phyloP scores from a whole-genome alignment of 805 yeast genomes.

The Cyberlindnera saturnus region DNA sequence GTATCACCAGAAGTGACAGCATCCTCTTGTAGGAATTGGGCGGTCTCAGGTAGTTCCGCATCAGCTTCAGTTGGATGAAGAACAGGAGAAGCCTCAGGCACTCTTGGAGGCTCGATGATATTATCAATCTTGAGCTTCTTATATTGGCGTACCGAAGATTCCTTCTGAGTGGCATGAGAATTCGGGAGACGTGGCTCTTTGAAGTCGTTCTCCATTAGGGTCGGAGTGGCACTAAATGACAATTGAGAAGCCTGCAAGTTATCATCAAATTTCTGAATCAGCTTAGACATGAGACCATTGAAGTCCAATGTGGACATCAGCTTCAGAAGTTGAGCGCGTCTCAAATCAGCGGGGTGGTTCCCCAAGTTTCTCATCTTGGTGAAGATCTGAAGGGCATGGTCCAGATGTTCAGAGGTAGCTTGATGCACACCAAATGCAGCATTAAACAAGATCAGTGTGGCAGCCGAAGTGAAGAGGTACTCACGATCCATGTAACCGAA shows the following conservation, averaged over 20 bases:
- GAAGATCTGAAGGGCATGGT: conserved; percentile 63
- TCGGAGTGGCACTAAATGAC: conserved; percentile 7
- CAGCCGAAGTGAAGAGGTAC: conserved; percentile 70
- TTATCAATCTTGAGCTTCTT: conserved; percentile 15
- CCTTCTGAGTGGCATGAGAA: conserved; percentile 2
- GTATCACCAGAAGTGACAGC: conserved; percentile 36
- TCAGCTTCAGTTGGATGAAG: conserved; percentile 16
- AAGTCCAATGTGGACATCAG: conserved; percentile 62
- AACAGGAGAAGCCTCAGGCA: conserved; percentile 12
- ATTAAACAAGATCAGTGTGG: conserved; percentile 65
- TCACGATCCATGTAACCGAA: conserved; percentile 88
- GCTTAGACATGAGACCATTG: conserved; percentile 53
- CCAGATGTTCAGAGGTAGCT: conserved; percentile 64
- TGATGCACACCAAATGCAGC: conserved; percentile 80
- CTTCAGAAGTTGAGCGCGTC: conserved; percentile 66
- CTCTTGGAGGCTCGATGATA: conserved; percentile 6
- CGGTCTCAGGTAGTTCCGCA: conserved; percentile 21
- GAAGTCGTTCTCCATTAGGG: background rate
- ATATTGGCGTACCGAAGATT: conserved; percentile 11
- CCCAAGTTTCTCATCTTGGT: conserved; percentile 74
- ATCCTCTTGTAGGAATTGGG: conserved; percentile 22
- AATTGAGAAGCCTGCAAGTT: conserved; percentile 8
- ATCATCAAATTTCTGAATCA: conserved; percentile 55
- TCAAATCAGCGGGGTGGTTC: conserved; percentile 71
- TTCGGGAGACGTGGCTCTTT: background rate